A percentile compares a stretch with the other conserved stretches of the same genome.
phyloP scores from a whole-genome alignment of 768 basidiomycete species.

The Leccinum barrowsii region DNA sequence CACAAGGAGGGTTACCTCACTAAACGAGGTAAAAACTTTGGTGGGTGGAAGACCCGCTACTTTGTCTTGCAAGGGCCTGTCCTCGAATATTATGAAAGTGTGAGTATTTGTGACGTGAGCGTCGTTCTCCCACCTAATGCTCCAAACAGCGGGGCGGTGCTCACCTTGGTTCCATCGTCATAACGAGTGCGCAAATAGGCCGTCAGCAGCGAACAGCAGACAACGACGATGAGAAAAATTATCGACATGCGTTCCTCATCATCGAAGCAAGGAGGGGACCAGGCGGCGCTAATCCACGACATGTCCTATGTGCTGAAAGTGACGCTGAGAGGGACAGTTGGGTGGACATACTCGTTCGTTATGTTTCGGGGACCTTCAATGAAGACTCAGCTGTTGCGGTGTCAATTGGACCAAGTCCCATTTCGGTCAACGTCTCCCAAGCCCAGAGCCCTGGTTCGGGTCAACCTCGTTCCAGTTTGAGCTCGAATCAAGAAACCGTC shows the following conservation, averaged over 20 bases:
- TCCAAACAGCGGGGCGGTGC: conserved; percentile 74
- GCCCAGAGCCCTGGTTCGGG: conserved; percentile 27
- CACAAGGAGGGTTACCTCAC: conserved; percentile 96
- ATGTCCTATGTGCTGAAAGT: conserved; percentile 95
- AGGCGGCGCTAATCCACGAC: conserved; percentile 67
- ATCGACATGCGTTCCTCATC: conserved; percentile 95
- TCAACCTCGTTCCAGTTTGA: conserved; percentile 59
- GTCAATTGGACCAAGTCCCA: conserved; percentile 32
- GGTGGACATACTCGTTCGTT: conserved; percentile 91
- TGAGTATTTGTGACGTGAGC: conserved; percentile 43
- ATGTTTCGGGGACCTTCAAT: conserved; percentile 78
- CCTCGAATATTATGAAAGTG: conserved; percentile 93
- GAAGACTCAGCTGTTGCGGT: conserved; percentile 56
- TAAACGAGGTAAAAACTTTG: conserved; percentile 96
- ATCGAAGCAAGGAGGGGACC: conserved; percentile 82
- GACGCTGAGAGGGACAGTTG: conserved; percentile 90
- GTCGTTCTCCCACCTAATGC: conserved; percentile 10
- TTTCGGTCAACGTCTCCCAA: conserved; percentile 24
- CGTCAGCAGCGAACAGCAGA: conserved; percentile 73
- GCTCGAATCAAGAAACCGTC: conserved; percentile 35
- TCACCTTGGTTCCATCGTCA: conserved; percentile 84
- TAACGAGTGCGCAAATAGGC: conserved; percentile 95
- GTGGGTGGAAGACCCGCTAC: conserved; percentile 95
- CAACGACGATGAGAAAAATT: conserved; percentile 85
- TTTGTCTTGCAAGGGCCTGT: conserved; percentile 90